phyloP scores from a whole-genome alignment of 2,329 filamentous ascomycete species.

The Aspergillus intermedius region DNA sequence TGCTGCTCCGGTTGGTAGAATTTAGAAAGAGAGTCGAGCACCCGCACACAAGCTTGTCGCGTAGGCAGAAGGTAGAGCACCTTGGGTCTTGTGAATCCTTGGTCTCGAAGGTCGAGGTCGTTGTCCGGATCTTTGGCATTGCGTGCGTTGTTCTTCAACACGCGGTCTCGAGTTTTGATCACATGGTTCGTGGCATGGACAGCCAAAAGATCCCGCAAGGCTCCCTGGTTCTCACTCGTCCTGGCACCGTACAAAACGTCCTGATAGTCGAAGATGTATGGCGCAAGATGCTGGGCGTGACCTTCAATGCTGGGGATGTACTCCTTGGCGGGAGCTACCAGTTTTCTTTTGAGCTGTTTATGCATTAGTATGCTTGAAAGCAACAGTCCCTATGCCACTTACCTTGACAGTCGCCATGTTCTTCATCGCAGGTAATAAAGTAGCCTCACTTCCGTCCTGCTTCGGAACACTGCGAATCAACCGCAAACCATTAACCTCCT shows the following conservation, averaged over 20 bases:
- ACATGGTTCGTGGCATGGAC: conserved; percentile 88
- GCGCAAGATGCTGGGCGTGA: conserved; percentile 59
- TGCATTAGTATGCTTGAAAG: not conserved
- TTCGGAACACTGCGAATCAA: conserved; percentile 26
- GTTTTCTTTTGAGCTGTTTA: conserved; percentile 61
- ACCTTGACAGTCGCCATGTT: conserved; percentile 32
- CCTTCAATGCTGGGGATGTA: conserved; percentile 54
- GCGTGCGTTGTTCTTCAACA: conserved; percentile 86
- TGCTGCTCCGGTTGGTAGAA: conserved; percentile 81
- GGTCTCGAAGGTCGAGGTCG: conserved; percentile 74
- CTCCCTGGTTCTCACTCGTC: conserved; percentile 60
- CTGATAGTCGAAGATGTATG: conserved; percentile 71
- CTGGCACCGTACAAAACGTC: conserved; percentile 73
- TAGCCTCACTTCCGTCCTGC: conserved; percentile 15
- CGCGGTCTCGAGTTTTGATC: conserved; percentile 83
- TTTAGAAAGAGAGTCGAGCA: conserved; percentile 68
- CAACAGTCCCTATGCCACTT: not conserved
- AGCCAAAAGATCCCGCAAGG: conserved; percentile 64
- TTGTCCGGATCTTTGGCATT: conserved; percentile 60
- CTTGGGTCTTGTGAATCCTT: conserved; percentile 93
- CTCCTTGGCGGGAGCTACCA: conserved; percentile 51
- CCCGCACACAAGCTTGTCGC: conserved; percentile 72
- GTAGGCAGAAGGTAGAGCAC: conserved; percentile 87
- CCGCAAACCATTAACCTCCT: conserved; percentile 27
- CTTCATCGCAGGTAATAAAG: conserved; percentile 24